Evolutionary conservation across 805 yeast species (phyloP).

Genomic region (Candida gorgasii): DNA sequence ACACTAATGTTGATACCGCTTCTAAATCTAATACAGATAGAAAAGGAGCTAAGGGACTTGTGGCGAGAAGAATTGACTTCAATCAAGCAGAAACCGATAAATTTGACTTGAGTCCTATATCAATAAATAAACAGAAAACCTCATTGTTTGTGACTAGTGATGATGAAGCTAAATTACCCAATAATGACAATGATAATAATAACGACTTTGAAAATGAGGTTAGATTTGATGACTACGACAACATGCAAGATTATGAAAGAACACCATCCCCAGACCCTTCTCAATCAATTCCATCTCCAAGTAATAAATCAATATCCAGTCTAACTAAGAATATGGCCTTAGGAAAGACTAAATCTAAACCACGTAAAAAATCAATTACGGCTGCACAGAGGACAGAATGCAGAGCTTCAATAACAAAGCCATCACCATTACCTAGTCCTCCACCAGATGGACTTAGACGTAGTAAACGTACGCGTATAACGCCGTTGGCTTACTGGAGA

Average conservation of each 20-base stretch:
- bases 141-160: background rate
- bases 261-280: constrained; percentile 3
- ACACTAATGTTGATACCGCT: background rate
- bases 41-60: background rate
- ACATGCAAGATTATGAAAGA: background rate
- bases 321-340: constrained; percentile 37
- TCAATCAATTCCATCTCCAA: constrained; percentile 10
- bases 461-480: constrained; percentile 63
- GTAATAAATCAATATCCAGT: constrained; percentile 14
- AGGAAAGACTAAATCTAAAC: constrained; percentile 16
- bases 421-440: constrained; percentile 45
- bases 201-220: constrained; percentile 1
- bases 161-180: background rate
- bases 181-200: background rate
- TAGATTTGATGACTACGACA: constrained; percentile 4
- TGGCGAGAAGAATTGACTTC: constrained; percentile 38
- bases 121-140: constrained; percentile 11
- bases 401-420: constrained; percentile 15
- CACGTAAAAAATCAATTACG: background rate
- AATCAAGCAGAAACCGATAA: constrained; percentile 34
- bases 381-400: background rate
- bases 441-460: constrained; percentile 55
- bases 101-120: constrained; percentile 32
- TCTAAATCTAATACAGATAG: constrained; percentile 1
- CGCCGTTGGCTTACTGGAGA: constrained; percentile 83